Base-by-base conservation (phyloP, 2,329 filamentous ascomycete genomes). In the Fusarium pseudocircinatum region DNA sequence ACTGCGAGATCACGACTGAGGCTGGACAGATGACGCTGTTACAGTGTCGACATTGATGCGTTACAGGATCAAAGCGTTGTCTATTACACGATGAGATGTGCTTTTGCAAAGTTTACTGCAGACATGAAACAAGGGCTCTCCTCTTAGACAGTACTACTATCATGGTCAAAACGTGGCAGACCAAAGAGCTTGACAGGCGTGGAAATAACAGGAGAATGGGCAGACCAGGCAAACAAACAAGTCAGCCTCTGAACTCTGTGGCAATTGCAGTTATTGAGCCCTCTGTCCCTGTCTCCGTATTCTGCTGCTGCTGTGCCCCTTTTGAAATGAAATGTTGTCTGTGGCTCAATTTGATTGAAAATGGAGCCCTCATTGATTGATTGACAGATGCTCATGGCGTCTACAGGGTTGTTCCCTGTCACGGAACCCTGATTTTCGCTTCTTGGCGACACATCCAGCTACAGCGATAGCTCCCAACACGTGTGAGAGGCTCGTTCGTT, bases 331-430 rank as follows among this genome's bases (percentile, higher is more conserved):
- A 50, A 39, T 22, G 12, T 26, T 61, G 24, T 42, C 32, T 44
- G 56, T 60, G 49, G 44, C 34, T 53, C 50, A 58, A 43, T 65
- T 64, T 61, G 60, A 68, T 68, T 68, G 63, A 61, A 53, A 60
- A 67, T 67, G 65, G 64, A 63, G 57, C 54, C 52, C 36, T 40
- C 42, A 20, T 37, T 53, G 24, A 39, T 13, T 52, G n/a, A 44
- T 47, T 58, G 40, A 58, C 30, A 36, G 30, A 69, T 67, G 42
- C 34, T 65, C 44, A 68, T 44, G 63, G 67, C 46, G 34, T 63
- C 15, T 69, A 24, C 65, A 69, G 59, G 67, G 65, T 28, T 14
- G 6, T 14, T 28, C 67, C 67, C 34, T 69, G 67, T 69, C 36
- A 22, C 26, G 52, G 50, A 64, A 69, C 67, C 66, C 65, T 69